Evolutionary conservation across 2,329 filamentous ascomycete genomes (phyloP), one percentile per base, ranked within the genome.

Genomic region (Cercospora brassicicola): DNA sequence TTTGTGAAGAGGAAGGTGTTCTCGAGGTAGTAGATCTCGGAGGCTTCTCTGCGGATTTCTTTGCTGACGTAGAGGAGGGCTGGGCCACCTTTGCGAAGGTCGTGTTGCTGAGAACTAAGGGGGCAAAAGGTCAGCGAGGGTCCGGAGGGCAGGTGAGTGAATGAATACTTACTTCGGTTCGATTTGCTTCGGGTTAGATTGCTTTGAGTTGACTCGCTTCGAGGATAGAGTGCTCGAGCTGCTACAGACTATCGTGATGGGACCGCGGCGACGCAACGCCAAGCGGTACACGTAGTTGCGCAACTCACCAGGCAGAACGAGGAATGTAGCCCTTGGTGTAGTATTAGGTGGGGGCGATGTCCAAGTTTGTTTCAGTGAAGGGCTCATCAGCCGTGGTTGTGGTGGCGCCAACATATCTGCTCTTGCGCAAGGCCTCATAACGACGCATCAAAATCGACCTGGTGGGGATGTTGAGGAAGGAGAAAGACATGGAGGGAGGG

Each of bases 251-350:
- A 64, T 28, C 1, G 30, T 36, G 51, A 64, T 57, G 2, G 48
- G 31, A 23, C 15, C n/a, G 4, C 13, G 6, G 11, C 48, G 30
- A 26, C 28, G 11, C 26, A 64, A 23, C 13, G 48, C 30, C 15
- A 68, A 48, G 18, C 55, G 42, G 45, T 70, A 70, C 18, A 70
- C 64, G 1, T 23, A 31, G 56, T 68, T 70, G 31, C 66, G 63
- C 9, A 70, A 26, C 39, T 70, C 68, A 18, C 63, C 63, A 10
- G 68, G 66, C 2, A 70, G 53, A 51, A 67, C 60, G 39, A 68
- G 56, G 56, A 70, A 70, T 2, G 28, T 56, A 8, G 31, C 53
- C 23, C 23, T 56, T 28, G 6, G 13, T 31, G 20, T 31, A n/a
- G 3, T n/a, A 28, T 56, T 28, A 30, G 53, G 53, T 26, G 1